A percentile compares a stretch with the other conserved stretches of the same genome.
These are phyloP conservation scores for Eimeria acervulina DNA, from an alignment of 169 alveolate species.

Conservation along the genomic window DNA sequence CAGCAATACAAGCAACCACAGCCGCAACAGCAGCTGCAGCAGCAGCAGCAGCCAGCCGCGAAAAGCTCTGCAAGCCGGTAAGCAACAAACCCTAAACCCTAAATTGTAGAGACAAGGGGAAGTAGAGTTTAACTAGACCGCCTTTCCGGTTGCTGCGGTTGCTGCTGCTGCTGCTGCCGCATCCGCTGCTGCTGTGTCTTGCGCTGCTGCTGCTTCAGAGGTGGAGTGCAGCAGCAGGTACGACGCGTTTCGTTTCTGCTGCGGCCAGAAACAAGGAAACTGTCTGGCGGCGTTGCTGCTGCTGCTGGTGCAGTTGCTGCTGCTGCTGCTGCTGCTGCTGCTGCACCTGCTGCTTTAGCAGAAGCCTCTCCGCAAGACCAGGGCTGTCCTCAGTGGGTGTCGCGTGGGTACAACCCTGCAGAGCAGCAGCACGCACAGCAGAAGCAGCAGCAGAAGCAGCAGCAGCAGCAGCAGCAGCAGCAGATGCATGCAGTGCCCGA, in stretches of 20 bases:
- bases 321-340: conserved; percentile 15
- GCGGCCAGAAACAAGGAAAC: background rate
- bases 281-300: background rate
- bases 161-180: background rate
- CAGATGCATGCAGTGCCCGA: no score
- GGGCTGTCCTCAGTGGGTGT: no score
- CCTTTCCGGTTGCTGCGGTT: background rate
- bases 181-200: no score
- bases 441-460: no score
- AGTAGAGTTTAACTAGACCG: background rate
- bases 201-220: background rate
- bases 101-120: background rate
- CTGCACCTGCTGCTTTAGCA: background rate
- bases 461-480: no score
- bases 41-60: no score
- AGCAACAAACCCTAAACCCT: no score
- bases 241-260: background rate
- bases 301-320: background rate
- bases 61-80: no score
- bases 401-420: no score
- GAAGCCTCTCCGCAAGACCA: background rate
- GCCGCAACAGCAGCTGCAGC: no score
- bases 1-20: no score
- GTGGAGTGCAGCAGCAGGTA: background rate
- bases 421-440: no score